Base-by-base conservation (phyloP, 768 basidiomycete species). In the Tephrocybe sp. region DNA sequence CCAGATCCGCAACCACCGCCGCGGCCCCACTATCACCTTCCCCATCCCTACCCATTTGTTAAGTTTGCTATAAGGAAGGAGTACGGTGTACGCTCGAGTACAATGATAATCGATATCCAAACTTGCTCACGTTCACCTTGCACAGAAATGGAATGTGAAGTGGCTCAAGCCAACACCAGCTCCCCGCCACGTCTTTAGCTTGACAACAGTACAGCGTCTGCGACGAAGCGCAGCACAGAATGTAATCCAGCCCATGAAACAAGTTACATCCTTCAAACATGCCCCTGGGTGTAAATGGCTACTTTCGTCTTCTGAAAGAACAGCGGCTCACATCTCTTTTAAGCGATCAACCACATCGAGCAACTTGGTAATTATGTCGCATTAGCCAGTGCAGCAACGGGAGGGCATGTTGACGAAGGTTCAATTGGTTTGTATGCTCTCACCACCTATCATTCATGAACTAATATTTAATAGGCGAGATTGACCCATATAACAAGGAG, bases 311-410 rank as follows among this genome's bases (percentile, higher is more conserved):
- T 38, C 15, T 15, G 28, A 30, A 30, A 32, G 2, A 36, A 23
- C 45, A 20, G 4, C 10, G n/a, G 8, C 34, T 40, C 17, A 42
- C 17, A 23, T 28, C 9, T 12, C 40, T 25, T 47, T 54, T 18
- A 37, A 82, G 85, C 74, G 26, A 73, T 85, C 51, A 80, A 76
- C 54, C 74, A 68, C 33, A 73, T 86, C 20, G 65, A 76, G 14
- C 85, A 86, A 53, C 63, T 59, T 8, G 64, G 68, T 8, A 68
- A 63, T 1, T 70, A 62, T 26, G 68, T 79, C 3, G 72, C 74
- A 15, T 69, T 80, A 26, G 72, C 74, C 20, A 77, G 79, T 45
- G 72, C 73, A 4, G 73, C 75, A 34, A 62, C 67, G 25, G 81
- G 74, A 14, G 84, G 84, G 1, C 32, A 67, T 20, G 55, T 69